Evolutionary conservation across 805 yeast species (phyloP).

Genomic region (Tetrapisispora pingtungensis): DNA sequence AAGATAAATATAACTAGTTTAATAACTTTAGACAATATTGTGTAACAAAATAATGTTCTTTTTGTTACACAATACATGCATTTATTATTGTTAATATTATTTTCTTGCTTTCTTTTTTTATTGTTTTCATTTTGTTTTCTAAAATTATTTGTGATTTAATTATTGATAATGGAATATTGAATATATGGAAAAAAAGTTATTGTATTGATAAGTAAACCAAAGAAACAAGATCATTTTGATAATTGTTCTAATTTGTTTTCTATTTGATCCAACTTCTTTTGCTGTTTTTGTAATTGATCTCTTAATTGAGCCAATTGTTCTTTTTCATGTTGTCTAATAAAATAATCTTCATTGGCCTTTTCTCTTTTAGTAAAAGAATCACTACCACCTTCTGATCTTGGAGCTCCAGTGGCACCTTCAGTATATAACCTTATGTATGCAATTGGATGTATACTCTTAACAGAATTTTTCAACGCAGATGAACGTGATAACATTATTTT

Average conservation of each 20-base stretch:
- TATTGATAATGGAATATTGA: no score
- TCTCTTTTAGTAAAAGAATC: slow-evolving; percentile 79
- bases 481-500: slow-evolving; percentile 4
- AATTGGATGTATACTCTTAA: neutral
- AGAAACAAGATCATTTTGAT: slow-evolving; percentile 13
- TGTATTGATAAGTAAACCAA: no score
- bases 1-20: no score
- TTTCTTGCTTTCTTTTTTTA: no score
- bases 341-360: slow-evolving; percentile 80
- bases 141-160: no score
- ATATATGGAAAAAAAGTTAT: no score
- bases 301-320: slow-evolving; percentile 71
- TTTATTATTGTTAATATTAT: no score
- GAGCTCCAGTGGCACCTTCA: slow-evolving; percentile 55
- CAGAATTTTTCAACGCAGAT: neutral
- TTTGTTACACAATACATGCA: no score
- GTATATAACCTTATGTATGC: slow-evolving; percentile 27
- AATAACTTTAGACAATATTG: no score
- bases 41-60: no score
- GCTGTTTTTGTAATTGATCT: slow-evolving; percentile 69
- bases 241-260: slow-evolving; percentile 35
- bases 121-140: no score
- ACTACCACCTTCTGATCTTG: slow-evolving; percentile 36
- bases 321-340: slow-evolving; percentile 80
- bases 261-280: slow-evolving; percentile 44